These are phyloP conservation scores for Tephrocybe rancida DNA, from an alignment of 768 basidiomycete genomes.

Conservation along the genomic window DNA sequence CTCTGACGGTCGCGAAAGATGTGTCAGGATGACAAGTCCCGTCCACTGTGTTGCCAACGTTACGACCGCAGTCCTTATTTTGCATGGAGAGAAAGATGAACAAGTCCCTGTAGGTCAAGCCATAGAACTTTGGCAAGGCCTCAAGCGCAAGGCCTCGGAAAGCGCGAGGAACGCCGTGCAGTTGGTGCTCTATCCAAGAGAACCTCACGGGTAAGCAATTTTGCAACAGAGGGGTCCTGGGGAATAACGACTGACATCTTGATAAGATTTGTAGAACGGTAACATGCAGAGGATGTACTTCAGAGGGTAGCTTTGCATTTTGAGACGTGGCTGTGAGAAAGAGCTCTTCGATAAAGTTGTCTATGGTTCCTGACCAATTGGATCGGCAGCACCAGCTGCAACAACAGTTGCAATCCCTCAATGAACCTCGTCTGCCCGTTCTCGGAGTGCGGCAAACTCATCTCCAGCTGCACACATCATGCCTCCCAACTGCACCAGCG, in stretches of 20 bases:
- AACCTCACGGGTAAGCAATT: conserved; percentile 34
- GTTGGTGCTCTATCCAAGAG: conserved; percentile 35
- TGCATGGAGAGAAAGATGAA: conserved; percentile 55
- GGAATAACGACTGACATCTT: not conserved
- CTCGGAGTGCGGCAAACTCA: too few relatives aligned
- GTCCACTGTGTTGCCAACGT: conserved; percentile 40
- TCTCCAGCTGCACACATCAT: too few relatives aligned
- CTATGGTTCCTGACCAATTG: too few relatives aligned
- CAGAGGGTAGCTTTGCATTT: conserved; percentile 29
- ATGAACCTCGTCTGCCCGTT: too few relatives aligned
- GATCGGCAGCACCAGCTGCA: too few relatives aligned
- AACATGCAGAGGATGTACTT: conserved; percentile 32
- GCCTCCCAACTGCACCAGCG: too few relatives aligned
- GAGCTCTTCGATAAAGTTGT: too few relatives aligned
- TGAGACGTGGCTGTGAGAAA: conserved; percentile 22
- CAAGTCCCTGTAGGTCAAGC: conserved; percentile 45
- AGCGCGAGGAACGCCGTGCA: conserved; percentile 29
- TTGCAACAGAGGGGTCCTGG: not conserved
- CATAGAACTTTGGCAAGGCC: conserved; percentile 32
- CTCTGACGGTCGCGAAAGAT: conserved; percentile 15
- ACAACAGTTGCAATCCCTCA: too few relatives aligned
- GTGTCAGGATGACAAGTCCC: conserved; percentile 28
- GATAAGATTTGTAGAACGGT: conserved; percentile 32
- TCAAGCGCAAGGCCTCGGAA: conserved; percentile 31
- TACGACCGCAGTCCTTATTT: conserved; percentile 45